Percentiles rank a stretch among this genome's conserved stretches.
Conservation (phyloP, 2,329 filamentous ascomycete species). For the Hawksworthiomyces lignivorus region DNA sequence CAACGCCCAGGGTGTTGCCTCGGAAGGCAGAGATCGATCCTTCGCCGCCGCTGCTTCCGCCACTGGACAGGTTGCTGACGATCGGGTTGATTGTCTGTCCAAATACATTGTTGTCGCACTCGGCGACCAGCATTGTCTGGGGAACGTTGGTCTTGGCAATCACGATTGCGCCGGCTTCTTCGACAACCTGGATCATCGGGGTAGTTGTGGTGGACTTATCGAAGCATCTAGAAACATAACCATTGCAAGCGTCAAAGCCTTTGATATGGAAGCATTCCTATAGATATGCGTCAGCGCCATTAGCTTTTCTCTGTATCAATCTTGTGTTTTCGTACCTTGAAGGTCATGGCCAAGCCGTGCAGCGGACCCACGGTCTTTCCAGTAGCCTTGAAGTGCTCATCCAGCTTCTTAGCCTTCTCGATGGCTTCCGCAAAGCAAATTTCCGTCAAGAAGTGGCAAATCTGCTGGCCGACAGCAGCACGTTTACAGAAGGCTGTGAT, state of each 20-base stretch:
- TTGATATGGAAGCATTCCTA: slow-evolving; percentile 14
- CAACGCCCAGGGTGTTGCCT: slow-evolving; percentile 40
- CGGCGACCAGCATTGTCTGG: slow-evolving; percentile 21
- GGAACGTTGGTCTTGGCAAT: slow-evolving; percentile 20
- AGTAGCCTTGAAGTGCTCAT: slow-evolving; percentile 23
- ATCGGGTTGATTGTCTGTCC: slow-evolving; percentile 28
- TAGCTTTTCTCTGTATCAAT: no score
- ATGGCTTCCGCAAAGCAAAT: slow-evolving; percentile 28
- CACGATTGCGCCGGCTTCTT: slow-evolving; percentile 23
- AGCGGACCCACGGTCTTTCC: slow-evolving; percentile 27
- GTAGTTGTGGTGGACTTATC: slow-evolving; percentile 13
- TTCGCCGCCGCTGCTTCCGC: slow-evolving; percentile 31
- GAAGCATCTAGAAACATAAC: slow-evolving; percentile 9
- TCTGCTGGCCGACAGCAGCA: slow-evolving; percentile 11
- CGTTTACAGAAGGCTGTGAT: slow-evolving; percentile 13
- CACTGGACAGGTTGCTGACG: slow-evolving; percentile 25
- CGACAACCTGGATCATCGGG: slow-evolving; percentile 19
- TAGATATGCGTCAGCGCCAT: no score
- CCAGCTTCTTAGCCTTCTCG: slow-evolving; percentile 23
- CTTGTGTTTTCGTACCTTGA: no score
- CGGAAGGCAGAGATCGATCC: slow-evolving; percentile 26
- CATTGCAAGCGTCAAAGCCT: slow-evolving; percentile 11
- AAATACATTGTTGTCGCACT: slow-evolving; percentile 30
- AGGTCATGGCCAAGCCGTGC: slow-evolving; percentile 33
- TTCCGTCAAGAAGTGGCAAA: slow-evolving; percentile 29